phyloP scores from a whole-genome alignment of 768 basidiomycete genomes.

The Albatrellus ellisii region DNA sequence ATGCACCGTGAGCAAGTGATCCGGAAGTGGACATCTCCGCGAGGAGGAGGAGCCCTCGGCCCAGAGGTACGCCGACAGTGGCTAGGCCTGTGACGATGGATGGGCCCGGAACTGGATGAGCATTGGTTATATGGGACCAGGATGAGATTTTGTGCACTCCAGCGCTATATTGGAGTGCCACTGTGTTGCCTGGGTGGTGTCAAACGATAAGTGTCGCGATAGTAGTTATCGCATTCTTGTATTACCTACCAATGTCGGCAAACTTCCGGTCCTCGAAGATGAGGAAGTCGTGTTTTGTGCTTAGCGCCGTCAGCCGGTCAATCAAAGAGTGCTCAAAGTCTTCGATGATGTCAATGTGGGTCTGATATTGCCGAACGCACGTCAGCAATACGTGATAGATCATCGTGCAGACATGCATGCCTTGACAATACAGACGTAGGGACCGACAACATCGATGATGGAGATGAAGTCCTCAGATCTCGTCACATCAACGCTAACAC shows the following conservation, averaged over 20 bases:
- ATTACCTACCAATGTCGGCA: conserved; percentile 93
- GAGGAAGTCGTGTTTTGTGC: conserved; percentile 76
- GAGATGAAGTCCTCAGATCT: conserved; percentile 63
- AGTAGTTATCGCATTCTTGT: too few relatives aligned
- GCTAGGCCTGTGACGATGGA: conserved; percentile 86
- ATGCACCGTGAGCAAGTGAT: conserved; percentile 67
- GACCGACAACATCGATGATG: conserved; percentile 82
- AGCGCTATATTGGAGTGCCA: conserved; percentile 84
- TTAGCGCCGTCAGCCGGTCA: conserved; percentile 52
- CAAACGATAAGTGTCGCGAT: too few relatives aligned
- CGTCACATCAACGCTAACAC: conserved; percentile 93
- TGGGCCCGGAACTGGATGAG: conserved; percentile 92
- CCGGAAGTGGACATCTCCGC: conserved; percentile 96
- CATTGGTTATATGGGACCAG: conserved; percentile 97
- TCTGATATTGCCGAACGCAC: conserved; percentile 33
- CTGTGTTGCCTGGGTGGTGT: conserved; percentile 81
- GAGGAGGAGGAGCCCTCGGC: conserved; percentile 79
- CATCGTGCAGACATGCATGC: conserved; percentile 26
- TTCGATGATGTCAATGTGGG: conserved; percentile 91
- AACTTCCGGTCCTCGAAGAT: conserved; percentile 99
- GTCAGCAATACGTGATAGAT: conserved; percentile 17
- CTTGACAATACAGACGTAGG: conserved; percentile 90
- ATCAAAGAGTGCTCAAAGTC: conserved; percentile 75
- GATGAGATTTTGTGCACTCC: conserved; percentile 88
- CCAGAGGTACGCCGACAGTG: conserved; percentile 72